Evolutionary conservation across 1,139 yeast species (phyloP).

Genomic region (Protomyces inouyei): DNA sequence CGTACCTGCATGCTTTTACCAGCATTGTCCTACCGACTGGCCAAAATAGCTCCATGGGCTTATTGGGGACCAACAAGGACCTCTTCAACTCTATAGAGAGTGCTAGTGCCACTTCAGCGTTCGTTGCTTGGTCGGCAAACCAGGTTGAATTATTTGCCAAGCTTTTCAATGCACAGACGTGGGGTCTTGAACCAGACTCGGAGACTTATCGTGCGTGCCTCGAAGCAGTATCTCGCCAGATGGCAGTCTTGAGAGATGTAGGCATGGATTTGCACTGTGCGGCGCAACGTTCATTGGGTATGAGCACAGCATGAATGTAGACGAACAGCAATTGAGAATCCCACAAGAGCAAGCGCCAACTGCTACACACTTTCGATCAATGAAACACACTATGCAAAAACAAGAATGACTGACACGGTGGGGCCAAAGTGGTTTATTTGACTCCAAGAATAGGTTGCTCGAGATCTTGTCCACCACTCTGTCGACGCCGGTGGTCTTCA

Average conservation of each 20-base stretch:
- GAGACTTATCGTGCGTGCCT: slow-evolving; percentile 51
- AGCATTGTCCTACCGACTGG: not conserved
- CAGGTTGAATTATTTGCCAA: slow-evolving; percentile 44
- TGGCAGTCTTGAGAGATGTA: slow-evolving; percentile 55
- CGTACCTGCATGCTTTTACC: slow-evolving; percentile 32
- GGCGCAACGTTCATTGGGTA: not conserved
- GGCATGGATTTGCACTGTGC: slow-evolving; percentile 71
- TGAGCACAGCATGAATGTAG: not conserved
- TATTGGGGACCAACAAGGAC: not conserved
- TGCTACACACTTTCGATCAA: not conserved
- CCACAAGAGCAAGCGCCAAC: not conserved
- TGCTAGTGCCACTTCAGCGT: slow-evolving; percentile 4
- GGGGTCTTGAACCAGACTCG: slow-evolving; percentile 56
- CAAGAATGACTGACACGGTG: not conserved
- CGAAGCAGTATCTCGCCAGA: slow-evolving; percentile 54
- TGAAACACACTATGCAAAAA: not conserved
- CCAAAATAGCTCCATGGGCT: no score
- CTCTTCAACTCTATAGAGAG: not conserved
- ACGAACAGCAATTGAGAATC: no score
- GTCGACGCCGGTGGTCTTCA: slow-evolving; percentile 22
- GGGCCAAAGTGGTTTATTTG: not conserved
- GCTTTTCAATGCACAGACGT: slow-evolving; percentile 61
- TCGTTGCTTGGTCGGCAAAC: slow-evolving; percentile 12
- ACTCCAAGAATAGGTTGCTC: not conserved
- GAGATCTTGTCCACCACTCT: slow-evolving; percentile 9